Percentiles rank a stretch among this genome's conserved stretches.
phyloP scores from a whole-genome alignment of 2,329 filamentous ascomycete genomes.

The Aspergillus alliaceus region DNA sequence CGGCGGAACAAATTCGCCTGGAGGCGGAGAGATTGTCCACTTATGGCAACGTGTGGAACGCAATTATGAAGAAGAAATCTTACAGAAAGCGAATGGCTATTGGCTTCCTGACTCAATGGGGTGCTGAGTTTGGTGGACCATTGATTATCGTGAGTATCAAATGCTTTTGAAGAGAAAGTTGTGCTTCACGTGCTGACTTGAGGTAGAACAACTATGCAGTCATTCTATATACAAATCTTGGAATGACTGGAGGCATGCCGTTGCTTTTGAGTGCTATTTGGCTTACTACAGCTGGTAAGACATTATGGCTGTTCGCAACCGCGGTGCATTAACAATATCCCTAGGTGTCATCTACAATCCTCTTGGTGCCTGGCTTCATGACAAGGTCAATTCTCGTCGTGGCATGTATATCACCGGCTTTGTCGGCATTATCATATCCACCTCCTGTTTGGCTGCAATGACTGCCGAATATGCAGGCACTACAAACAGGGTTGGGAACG shows the following conservation, averaged over 20 bases:
- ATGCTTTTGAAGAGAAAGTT: neutral
- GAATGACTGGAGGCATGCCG: conserved; percentile 44
- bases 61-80: conserved; percentile 48
- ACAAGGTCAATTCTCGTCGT: conserved; percentile 39
- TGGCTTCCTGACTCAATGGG: conserved; percentile 55
- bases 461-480: conserved; percentile 40
- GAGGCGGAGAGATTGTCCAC: conserved; percentile 44
- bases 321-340: conserved; percentile 11
- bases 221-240: conserved; percentile 45
- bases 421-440: conserved; percentile 41
- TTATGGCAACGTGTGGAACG: conserved; percentile 46
- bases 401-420: conserved; percentile 45
- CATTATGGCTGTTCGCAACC: neutral
- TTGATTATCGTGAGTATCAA: conserved; percentile 49
- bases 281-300: conserved; percentile 47
- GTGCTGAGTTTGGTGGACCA: conserved; percentile 54
- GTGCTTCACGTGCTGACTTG: conserved; percentile 1
- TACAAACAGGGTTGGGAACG: conserved; percentile 41
- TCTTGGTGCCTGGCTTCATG: conserved; percentile 38
- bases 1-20: conserved; percentile 47
- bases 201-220: conserved; percentile 49
- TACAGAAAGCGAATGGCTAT: conserved; percentile 55
- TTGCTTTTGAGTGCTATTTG: conserved; percentile 47
- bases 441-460: conserved; percentile 42
- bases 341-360: conserved; percentile 43